Evolutionary conservation across 2,329 filamentous ascomycete genomes (phyloP).

Genomic region (Coniochaeta hoffmannii): DNA sequence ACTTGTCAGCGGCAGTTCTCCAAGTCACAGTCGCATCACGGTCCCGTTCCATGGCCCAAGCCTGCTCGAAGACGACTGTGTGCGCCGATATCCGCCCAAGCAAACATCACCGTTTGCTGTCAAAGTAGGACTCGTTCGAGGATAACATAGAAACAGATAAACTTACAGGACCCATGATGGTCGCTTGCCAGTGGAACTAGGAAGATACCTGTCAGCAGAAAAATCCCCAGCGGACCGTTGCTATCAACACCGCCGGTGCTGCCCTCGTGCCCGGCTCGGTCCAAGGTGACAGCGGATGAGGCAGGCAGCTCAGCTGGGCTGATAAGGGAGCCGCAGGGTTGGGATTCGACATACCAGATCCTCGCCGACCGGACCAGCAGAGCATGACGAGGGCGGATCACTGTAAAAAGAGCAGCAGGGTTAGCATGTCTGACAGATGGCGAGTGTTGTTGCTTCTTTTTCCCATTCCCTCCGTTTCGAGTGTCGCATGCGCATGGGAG

Average conservation of each 20-base stretch:
- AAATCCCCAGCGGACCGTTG: neutral
- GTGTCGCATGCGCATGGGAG: neutral
- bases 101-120: neutral
- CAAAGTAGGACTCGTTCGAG: neutral
- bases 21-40: neutral
- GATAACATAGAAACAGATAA: constrained; percentile 10
- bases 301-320: neutral
- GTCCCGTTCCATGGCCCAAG: neutral
- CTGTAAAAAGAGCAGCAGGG: constrained; percentile 41
- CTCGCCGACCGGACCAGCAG: constrained; percentile 91
- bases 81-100: neutral
- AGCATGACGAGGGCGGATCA: constrained; percentile 98
- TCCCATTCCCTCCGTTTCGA: too few species aligned
- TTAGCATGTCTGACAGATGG: constrained; percentile 18
- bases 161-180: constrained; percentile 98
- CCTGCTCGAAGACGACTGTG: neutral
- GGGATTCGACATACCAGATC: constrained; percentile 70
- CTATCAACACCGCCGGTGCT: neutral
- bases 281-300: too few species aligned
- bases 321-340: constrained; percentile 8
- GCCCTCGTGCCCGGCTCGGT: constrained; percentile 3
- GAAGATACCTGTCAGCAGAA: constrained; percentile 13
- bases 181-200: constrained; percentile 99
- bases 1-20: constrained; percentile 2
- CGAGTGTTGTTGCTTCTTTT: neutral